Base-by-base conservation (phyloP, 106 monocot species). In the Phalaenopsis equestris region DNA sequence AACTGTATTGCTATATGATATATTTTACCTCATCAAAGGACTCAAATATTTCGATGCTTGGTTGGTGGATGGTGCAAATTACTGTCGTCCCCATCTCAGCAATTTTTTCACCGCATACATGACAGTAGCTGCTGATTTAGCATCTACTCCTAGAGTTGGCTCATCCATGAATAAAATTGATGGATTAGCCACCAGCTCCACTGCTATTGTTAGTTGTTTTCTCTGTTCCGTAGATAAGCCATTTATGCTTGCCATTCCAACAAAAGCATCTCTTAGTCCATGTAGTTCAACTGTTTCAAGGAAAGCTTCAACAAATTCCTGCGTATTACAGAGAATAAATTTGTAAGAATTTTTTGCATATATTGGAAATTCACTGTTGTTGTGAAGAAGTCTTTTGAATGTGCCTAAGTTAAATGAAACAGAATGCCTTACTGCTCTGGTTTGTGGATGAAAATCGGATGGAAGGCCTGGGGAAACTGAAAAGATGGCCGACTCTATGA, bases 241-340 rank as follows among this genome's bases (percentile, higher is more conserved):
- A 78, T 75, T 85, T 76, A 85, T 70, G 1, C 88, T 83, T 56
- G 88, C 80, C 24, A 78, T 49, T n/a, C 88, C 88, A 73, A 88
- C 88, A 55, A 88, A 67, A 67, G 82, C 77, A 81, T 88, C 88
- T 79, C 75, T 85, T 37, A 89, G 76, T 23, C 23, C 74, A 36
- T 80, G 77, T 64, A 86, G 89, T 48, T 86, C 86, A 78, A 88
- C 82, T 14, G 77, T 88, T 55, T 88, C 78, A 37, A 88, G 80
- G 8, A 88, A 83, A 81, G 83, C 82, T 45, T 83, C 55, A 48
- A 85, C 85, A 78, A 88, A 88, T 78, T 76, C 85, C 88, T 88
- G 86, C 36, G 12, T 52, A 52, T 52, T 52, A 52, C 52, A 52
- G 14, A 67, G 21, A 42, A 65, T 14, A 75, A 45, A 17, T 11